These are phyloP conservation scores for Somion occarium DNA, from an alignment of 1,284 basidiomycete genomes.

Conservation along the genomic window DNA sequence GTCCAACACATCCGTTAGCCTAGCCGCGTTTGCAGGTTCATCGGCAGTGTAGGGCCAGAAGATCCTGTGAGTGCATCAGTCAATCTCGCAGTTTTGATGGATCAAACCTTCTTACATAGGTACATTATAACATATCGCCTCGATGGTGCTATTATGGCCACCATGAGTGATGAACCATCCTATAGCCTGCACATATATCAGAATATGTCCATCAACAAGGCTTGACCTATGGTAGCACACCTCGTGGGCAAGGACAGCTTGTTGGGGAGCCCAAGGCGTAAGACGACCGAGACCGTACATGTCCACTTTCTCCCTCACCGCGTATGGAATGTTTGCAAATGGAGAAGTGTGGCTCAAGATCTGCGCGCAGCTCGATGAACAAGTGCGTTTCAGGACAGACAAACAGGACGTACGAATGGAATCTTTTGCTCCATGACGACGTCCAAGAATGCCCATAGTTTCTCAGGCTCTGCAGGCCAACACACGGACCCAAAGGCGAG, in stretches of 20 bases:
- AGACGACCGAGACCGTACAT: slow-evolving; percentile 1
- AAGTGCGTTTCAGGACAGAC: background rate
- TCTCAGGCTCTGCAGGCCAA: slow-evolving; percentile 4
- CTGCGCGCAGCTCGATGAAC: slow-evolving; percentile 1
- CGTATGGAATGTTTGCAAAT: background rate
- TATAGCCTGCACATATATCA: slow-evolving; percentile 2
- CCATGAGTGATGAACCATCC: slow-evolving; percentile 11
- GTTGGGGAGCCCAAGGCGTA: slow-evolving; percentile 6
- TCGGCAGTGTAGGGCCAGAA: slow-evolving; percentile 20
- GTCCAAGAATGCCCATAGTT: slow-evolving; percentile 7
- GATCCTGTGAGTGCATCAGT: slow-evolving; percentile 13
- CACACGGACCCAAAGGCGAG: slow-evolving; percentile 7
- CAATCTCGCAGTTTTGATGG: background rate
- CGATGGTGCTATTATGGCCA: slow-evolving; percentile 8
- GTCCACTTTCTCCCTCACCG: slow-evolving; percentile 4
- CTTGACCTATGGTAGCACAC: background rate
- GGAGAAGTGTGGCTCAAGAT: slow-evolving; percentile 7
- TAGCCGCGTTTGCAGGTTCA: slow-evolving; percentile 19
- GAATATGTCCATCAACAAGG: background rate
- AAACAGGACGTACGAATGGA: slow-evolving; percentile 5
- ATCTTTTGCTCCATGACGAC: slow-evolving; percentile 5
- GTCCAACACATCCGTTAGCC: slow-evolving; percentile 14
- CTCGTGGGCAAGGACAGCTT: slow-evolving; percentile 4
- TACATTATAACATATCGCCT: slow-evolving; percentile 1
- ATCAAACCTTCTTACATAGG: slow-evolving; percentile 4